Conservation (phyloP, 1,284 basidiomycete species). For the Stygiomarasmius scandens region DNA sequence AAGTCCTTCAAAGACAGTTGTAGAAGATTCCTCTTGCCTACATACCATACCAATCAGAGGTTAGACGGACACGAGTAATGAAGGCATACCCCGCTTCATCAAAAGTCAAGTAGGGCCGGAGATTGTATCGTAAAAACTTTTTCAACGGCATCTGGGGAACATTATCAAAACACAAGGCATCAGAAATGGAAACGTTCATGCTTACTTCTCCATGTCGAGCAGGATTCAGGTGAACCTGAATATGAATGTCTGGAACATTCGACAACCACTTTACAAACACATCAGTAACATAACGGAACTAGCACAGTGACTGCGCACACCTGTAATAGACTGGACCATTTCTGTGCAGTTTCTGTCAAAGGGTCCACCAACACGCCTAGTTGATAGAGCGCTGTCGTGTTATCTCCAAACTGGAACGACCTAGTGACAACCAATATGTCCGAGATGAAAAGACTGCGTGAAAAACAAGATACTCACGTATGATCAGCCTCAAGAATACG, state of each 20-base stretch:
- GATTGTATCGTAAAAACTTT: slow-evolving; percentile 88
- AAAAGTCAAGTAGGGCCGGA: slow-evolving; percentile 64
- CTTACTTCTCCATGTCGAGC: slow-evolving; percentile 63
- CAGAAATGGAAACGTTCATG: too few species aligned
- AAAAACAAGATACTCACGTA: slow-evolving; percentile 53
- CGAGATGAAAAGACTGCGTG: neutral
- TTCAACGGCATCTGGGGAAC: slow-evolving; percentile 81
- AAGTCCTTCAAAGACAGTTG: slow-evolving; percentile 55
- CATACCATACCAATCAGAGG: slow-evolving; percentile 1
- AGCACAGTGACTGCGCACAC: slow-evolving; percentile 40
- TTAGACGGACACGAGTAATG: neutral
- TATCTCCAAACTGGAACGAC: slow-evolving; percentile 71
- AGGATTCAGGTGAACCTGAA: slow-evolving; percentile 82
- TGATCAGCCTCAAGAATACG: slow-evolving; percentile 59
- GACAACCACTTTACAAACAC: slow-evolving; percentile 53
- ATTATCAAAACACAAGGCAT: neutral
- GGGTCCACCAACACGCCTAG: slow-evolving; percentile 85
- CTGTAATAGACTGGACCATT: slow-evolving; percentile 79
- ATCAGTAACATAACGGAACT: neutral
- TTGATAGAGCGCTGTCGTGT: slow-evolving; percentile 67
- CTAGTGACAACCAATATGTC: slow-evolving; percentile 38
- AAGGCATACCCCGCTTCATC: slow-evolving; percentile 69
- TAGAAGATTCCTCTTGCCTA: slow-evolving; percentile 57
- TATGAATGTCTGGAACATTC: slow-evolving; percentile 61
- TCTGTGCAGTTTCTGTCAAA: slow-evolving; percentile 82